phyloP scores from a whole-genome alignment of 83 land plant genomes.

The Diphasiastrum complanatum region DNA sequence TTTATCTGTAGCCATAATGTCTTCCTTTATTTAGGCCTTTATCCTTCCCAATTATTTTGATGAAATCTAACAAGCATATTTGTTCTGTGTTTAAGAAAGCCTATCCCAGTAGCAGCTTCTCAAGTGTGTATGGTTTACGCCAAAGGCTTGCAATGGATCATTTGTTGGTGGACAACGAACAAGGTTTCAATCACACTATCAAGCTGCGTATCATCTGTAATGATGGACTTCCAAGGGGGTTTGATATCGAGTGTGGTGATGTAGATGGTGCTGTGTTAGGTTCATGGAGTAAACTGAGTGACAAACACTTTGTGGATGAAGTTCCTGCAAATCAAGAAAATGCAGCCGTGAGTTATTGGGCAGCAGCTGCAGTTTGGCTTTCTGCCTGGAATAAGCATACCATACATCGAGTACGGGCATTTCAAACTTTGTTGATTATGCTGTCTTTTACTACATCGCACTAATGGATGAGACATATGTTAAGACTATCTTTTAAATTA shows the following conservation, averaged over 20 bases:
- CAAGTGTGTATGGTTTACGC: slow-evolving; percentile 43
- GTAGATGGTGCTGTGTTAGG: slow-evolving; percentile 89
- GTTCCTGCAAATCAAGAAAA: slow-evolving; percentile 31
- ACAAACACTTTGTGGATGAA: slow-evolving; percentile 18
- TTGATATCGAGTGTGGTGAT: slow-evolving; percentile 65
- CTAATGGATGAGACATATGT: too few species aligned
- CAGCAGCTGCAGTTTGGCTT: slow-evolving; percentile 80
- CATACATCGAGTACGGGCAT: slow-evolving; percentile 72
- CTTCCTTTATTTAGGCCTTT: too few species aligned
- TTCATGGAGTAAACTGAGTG: slow-evolving; percentile 49
- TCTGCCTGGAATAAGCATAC: slow-evolving; percentile 74
- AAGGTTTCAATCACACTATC: too few species aligned
- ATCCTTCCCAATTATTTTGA: too few species aligned
- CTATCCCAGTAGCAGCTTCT: slow-evolving; percentile 87
- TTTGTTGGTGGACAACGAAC: neutral
- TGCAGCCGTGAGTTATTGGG: slow-evolving; percentile 61
- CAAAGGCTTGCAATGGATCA: slow-evolving; percentile 23
- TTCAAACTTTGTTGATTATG: too few species aligned
- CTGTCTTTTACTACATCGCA: too few species aligned
- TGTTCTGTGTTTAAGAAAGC: slow-evolving; percentile 41
- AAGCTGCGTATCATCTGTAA: slow-evolving; percentile 30
- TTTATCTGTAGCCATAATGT: too few species aligned
- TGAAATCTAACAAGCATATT: neutral
- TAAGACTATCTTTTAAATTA: too few species aligned
- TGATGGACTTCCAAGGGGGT: slow-evolving; percentile 12